Conservation (phyloP, 805 yeast genomes). For the Kodamaea leandrae region DNA sequence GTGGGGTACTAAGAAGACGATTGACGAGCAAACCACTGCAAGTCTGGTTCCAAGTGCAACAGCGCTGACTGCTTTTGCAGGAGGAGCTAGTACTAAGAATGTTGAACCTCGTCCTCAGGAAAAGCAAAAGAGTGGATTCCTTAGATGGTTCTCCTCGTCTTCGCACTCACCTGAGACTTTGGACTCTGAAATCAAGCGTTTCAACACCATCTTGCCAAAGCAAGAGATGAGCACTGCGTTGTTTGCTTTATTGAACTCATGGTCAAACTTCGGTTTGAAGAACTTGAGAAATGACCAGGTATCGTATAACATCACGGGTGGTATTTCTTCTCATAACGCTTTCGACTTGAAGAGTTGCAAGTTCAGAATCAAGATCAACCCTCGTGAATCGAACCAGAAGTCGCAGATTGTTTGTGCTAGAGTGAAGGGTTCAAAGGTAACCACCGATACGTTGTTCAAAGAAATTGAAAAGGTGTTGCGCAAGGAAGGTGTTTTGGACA, state of each 20-base stretch:
- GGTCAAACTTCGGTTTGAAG: conserved; percentile 71
- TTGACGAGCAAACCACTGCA: conserved; percentile 22
- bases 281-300: conserved; percentile 47
- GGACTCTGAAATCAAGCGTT: conserved; percentile 31
- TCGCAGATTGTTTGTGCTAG: conserved; percentile 60
- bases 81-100: neutral
- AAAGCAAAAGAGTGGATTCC: conserved; percentile 27
- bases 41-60: neutral
- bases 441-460: conserved; percentile 55
- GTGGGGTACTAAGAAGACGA: conserved; percentile 44
- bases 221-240: conserved; percentile 65
- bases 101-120: conserved; percentile 7
- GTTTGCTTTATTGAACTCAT: conserved; percentile 57
- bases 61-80: conserved; percentile 1
- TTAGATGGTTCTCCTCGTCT: conserved; percentile 44
- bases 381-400: conserved; percentile 40
- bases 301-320: conserved; percentile 52
- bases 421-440: conserved; percentile 62
- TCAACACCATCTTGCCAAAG: conserved; percentile 40
- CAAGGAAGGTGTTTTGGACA: conserved; percentile 60
- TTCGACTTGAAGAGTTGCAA: conserved; percentile 62
- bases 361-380: conserved; percentile 53
- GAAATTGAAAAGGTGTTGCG: conserved; percentile 65
- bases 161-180: conserved; percentile 15
- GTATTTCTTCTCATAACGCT: conserved; percentile 58